Conservation (phyloP, 306 rosid species). For the Clitoria ternatea region DNA sequence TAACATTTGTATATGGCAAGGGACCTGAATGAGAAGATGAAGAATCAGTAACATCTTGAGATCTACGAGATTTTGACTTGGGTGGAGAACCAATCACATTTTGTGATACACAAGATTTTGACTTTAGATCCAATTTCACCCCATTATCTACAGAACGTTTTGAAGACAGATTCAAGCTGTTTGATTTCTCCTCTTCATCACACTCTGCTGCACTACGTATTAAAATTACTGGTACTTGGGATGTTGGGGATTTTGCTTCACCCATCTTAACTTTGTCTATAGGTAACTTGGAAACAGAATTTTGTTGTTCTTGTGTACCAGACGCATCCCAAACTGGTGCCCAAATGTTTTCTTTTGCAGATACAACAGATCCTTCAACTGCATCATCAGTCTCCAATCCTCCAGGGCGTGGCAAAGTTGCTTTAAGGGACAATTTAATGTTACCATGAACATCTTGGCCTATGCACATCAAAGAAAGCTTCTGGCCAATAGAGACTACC, state of each 20-base stretch:
- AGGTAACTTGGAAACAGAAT: conserved; percentile 34
- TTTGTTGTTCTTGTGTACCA: conserved; percentile 32
- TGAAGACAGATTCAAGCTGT: conserved; percentile 36
- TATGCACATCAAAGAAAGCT: conserved; percentile 77
- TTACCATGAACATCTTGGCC: conserved; percentile 95
- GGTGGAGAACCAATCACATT: neutral
- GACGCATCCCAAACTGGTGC: conserved; percentile 40
- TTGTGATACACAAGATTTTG: conserved; percentile 20
- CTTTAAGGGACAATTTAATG: conserved; percentile 89
- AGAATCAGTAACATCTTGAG: conserved; percentile 31
- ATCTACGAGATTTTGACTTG: conserved; percentile 18
- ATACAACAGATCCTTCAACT: conserved; percentile 35
- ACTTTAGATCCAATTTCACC: conserved; percentile 28
- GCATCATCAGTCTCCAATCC: conserved; percentile 21
- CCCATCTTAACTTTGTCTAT: conserved; percentile 30
- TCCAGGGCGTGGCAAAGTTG: conserved; percentile 37
- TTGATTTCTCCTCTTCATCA: conserved; percentile 71
- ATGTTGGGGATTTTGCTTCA: conserved; percentile 32
- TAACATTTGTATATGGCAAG: conserved; percentile 23
- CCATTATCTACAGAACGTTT: conserved; percentile 27
- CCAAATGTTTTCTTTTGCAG: conserved; percentile 44
- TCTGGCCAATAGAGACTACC: conserved; percentile 74
- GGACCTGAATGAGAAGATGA: conserved; percentile 31
- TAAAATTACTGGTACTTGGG: conserved; percentile 54
- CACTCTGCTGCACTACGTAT: conserved; percentile 86